Percentiles rank a stretch among this genome's conserved stretches.
Conservation (phyloP, 176 grass and related monocot species). For the Eremochloa ophiuroides region DNA sequence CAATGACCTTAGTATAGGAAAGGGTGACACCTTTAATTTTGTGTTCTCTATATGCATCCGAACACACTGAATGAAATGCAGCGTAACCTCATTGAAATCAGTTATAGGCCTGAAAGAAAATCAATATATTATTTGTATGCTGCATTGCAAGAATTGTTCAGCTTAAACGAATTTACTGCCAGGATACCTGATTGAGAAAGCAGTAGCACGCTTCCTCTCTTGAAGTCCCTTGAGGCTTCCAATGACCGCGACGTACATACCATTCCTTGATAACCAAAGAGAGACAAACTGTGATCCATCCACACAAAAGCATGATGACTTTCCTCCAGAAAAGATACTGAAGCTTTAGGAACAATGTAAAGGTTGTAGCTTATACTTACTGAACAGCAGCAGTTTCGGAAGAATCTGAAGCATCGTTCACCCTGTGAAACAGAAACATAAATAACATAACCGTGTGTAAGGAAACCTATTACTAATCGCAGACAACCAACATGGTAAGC, state of each 20-base stretch:
- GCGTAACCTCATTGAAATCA: conserved; percentile 69
- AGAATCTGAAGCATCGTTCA: conserved; percentile 78
- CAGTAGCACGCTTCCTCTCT: conserved; percentile 73
- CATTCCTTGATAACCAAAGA: conserved; percentile 60
- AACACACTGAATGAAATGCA: conserved; percentile 91
- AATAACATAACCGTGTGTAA: conserved; percentile 4
- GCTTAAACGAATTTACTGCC: not conserved
- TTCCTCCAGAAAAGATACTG: not conserved
- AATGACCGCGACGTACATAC: conserved; percentile 74
- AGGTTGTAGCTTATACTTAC: conserved; percentile 33
- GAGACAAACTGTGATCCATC: not conserved
- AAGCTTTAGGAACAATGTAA: conserved; percentile 12
- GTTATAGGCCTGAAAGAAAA: conserved; percentile 59
- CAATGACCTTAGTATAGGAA: not conserved
- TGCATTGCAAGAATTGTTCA: not conserved
- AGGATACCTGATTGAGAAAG: conserved; percentile 64
- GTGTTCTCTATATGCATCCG: conserved; percentile 74
- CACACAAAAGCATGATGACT: not conserved
- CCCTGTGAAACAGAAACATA: conserved; percentile 47
- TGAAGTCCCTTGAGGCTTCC: conserved; percentile 83
- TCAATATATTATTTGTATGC: not conserved
- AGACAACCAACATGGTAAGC: not conserved
- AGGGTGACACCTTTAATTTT: conserved; percentile 58
- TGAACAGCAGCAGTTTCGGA: conserved; percentile 73
- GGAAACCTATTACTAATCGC: not conserved